Percentiles rank a stretch among this genome's conserved stretches.
Evolutionary conservation across 2,329 filamentous ascomycete genomes (phyloP).

Genomic region (Aspergillus pseudoglaucus): DNA sequence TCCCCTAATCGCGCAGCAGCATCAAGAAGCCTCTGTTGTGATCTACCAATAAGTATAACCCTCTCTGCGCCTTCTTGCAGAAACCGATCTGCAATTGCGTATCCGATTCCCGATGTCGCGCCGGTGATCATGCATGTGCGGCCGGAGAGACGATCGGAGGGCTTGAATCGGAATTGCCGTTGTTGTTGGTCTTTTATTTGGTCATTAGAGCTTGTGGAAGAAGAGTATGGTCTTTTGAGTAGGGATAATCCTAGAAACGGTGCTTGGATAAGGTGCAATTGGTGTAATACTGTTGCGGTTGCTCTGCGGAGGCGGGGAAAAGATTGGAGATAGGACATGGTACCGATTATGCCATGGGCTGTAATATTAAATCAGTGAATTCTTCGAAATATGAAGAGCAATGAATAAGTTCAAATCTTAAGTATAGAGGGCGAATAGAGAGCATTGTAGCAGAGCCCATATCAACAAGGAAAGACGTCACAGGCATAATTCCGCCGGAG

Average conservation of each 20-base stretch:
- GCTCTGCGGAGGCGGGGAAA: background rate
- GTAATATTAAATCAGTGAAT: too few relatives aligned
- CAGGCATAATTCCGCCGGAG: background rate
- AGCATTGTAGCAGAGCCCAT: background rate
- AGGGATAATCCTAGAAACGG: too few relatives aligned
- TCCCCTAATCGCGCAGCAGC: conserved; percentile 26
- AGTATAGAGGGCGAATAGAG: background rate
- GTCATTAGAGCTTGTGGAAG: background rate
- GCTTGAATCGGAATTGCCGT: conserved; percentile 2
- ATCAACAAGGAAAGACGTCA: background rate
- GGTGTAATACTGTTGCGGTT: background rate
- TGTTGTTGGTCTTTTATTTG: too few relatives aligned
- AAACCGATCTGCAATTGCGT: conserved; percentile 61
- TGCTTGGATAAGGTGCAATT: background rate
- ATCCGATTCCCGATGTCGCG: conserved; percentile 64
- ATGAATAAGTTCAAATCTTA: too few relatives aligned
- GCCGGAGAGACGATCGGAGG: conserved; percentile 23
- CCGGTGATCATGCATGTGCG: conserved; percentile 57
- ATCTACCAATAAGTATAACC: conserved; percentile 56
- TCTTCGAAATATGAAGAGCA: too few relatives aligned
- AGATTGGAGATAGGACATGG: background rate
- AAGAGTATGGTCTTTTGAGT: conserved; percentile 1
- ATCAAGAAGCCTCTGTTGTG: conserved; percentile 38
- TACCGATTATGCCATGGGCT: background rate
- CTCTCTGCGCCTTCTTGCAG: conserved; percentile 54